These are phyloP conservation scores for Ilyonectria destructans DNA, from an alignment of 2,329 filamentous ascomycete genomes.

Conservation along the genomic window DNA sequence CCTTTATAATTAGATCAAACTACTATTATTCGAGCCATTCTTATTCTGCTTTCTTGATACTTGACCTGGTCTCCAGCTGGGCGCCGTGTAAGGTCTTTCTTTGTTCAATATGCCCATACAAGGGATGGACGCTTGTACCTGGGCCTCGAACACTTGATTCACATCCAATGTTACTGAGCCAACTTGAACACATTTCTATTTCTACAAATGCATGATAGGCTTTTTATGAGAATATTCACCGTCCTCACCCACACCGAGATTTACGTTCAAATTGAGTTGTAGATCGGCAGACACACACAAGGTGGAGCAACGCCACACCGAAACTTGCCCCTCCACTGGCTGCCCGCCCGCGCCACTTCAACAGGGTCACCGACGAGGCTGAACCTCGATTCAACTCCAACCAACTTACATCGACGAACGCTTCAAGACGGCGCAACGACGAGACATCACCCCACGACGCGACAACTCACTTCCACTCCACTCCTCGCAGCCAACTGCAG, in stretches of 20 bases:
- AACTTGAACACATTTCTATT: too few relatives aligned
- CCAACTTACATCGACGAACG: neutral
- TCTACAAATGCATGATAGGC: too few relatives aligned
- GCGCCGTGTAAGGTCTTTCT: too few relatives aligned
- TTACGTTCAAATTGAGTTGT: neutral
- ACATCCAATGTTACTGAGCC: too few relatives aligned
- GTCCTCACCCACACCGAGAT: neutral
- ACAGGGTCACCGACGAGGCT: neutral
- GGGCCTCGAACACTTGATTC: too few relatives aligned
- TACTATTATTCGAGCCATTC: neutral
- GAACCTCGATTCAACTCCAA: constrained; percentile 1
- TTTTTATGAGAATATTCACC: too few relatives aligned
- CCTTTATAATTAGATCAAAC: neutral
- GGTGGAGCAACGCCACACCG: neutral
- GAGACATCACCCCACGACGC: neutral
- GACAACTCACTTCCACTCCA: neutral
- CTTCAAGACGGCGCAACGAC: neutral
- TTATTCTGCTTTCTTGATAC: neutral
- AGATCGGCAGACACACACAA: neutral
- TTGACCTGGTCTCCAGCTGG: neutral
- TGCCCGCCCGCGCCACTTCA: neutral
- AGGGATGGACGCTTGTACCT: too few relatives aligned
- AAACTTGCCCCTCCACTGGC: constrained; percentile 8
- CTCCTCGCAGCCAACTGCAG: constrained; percentile 3
- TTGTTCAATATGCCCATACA: too few relatives aligned